Conservation (phyloP, 1,284 basidiomycete species). For the Microbotryum scabiosae region DNA sequence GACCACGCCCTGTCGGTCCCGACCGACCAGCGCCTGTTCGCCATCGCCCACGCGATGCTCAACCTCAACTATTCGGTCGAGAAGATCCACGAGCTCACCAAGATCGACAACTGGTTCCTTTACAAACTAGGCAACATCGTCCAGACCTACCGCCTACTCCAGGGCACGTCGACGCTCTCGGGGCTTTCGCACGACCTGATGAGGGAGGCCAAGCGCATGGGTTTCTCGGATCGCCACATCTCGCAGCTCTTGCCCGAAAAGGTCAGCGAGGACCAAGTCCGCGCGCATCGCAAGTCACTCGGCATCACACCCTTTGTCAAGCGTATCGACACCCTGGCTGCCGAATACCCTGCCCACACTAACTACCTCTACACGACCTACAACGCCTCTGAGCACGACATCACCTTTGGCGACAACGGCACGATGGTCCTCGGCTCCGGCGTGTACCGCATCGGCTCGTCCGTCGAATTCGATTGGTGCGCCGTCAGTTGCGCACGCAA, state of each 20-base stretch:
- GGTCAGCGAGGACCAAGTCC: constrained; percentile 51
- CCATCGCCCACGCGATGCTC: constrained; percentile 95
- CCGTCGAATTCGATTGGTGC: constrained; percentile 99
- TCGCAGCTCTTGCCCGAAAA: constrained; percentile 69
- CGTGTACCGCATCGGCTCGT: constrained; percentile 96
- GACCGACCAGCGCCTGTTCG: constrained; percentile 90
- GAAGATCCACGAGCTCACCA: constrained; percentile 85
- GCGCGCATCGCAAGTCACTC: constrained; percentile 75
- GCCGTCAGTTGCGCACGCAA: constrained; percentile 95
- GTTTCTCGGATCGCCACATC: constrained; percentile 90
- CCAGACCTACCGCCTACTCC: constrained; percentile 56
- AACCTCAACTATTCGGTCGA: constrained; percentile 87
- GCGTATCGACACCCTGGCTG: constrained; percentile 97
- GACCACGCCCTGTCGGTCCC: constrained; percentile 63
- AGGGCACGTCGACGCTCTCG: constrained; percentile 34
- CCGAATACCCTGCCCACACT: constrained; percentile 96
- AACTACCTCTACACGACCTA: constrained; percentile 99
- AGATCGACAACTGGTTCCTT: constrained; percentile 98
- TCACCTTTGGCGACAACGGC: constrained; percentile 80
- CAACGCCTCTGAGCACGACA: constrained; percentile 86
- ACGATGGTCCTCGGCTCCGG: constrained; percentile 97
- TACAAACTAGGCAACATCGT: constrained; percentile 75
- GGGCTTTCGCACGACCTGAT: constrained; percentile 60
- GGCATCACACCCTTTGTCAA: constrained; percentile 87
- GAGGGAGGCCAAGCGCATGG: constrained; percentile 82